Evolutionary conservation across 257 asterid genomes (phyloP), one percentile per base, ranked within the genome.

Genomic region (Solanum okadae): DNA sequence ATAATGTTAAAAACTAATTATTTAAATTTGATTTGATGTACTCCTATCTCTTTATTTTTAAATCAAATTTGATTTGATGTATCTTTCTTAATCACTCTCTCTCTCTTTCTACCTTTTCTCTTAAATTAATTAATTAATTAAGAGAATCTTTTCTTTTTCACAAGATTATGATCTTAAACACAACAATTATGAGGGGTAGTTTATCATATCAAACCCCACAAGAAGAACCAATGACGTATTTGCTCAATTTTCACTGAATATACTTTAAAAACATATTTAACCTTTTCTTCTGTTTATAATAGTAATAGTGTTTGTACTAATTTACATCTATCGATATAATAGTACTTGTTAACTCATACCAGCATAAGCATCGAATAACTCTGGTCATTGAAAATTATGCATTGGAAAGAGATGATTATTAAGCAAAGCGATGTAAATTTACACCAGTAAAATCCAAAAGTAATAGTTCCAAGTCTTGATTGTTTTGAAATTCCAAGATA

Each of bases 21-120:
- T 82, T 73, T 88, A 59, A 85, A 59, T 78, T 46, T 81, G 85
- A 78, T 88, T 86, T 88, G 89, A 87, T 79, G 65, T 85, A 8
- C 44, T 38, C 44, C 44, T 38, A 33, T 61, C 49, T 23, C 68
- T 81, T 40, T 40, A 10, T 40, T 40, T 40, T 40, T 10, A 40
- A 40, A 40, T 40, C 44, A 59, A 85, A 59, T 78, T 46, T 81
- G 88, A 79, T 88, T 87, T 88, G 89, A 87, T 79, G 65, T 82
- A 33, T 63, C 63, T 23, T 42, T 82, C 86, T 82, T 16, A 33
- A 87, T 88, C 78, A 84, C 34, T 29, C 7, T 42, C 67, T 44
- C 16, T 35, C 33, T 88, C 20, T 59, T 34, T 70, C 23, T 0
- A 29, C 14, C 42, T 22, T 81, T 82, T 82, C 63, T 82, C 44